Percentiles rank a stretch among this genome's conserved stretches.
Evolutionary conservation across 2,329 filamentous ascomycete species (phyloP).

Genomic region (Fusarium ambrosium): DNA sequence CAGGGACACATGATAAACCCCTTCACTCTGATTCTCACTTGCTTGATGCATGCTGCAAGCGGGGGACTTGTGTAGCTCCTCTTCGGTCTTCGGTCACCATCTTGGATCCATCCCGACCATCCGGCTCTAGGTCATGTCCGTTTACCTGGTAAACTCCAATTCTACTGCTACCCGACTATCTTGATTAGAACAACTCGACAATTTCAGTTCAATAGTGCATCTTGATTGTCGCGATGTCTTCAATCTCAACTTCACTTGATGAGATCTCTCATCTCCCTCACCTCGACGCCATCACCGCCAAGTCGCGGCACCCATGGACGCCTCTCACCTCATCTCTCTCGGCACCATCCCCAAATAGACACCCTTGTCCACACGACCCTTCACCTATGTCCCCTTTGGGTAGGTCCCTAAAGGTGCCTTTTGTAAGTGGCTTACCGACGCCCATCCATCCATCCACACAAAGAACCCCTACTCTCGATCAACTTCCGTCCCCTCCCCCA

Average conservation of each 20-base stretch:
- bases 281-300: background rate
- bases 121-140: background rate
- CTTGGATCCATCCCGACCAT: constrained; percentile 1
- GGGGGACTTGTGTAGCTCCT: background rate
- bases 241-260: background rate
- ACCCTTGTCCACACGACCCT: background rate
- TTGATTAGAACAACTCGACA: background rate
- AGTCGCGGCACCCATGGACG: background rate
- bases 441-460: background rate
- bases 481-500: background rate
- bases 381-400: background rate
- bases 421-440: constrained; percentile 5
- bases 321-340: constrained; percentile 5
- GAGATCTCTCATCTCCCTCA: background rate
- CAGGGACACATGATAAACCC: background rate
- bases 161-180: background rate
- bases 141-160: background rate
- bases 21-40: background rate
- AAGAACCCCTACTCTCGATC: background rate
- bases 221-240: background rate
- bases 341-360: background rate
- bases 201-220: background rate
- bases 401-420: constrained; percentile 5
- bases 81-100: background rate
- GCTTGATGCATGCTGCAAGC: background rate